phyloP scores from a whole-genome alignment of 169 alveolate species.

The Perkinsus marinus region DNA sequence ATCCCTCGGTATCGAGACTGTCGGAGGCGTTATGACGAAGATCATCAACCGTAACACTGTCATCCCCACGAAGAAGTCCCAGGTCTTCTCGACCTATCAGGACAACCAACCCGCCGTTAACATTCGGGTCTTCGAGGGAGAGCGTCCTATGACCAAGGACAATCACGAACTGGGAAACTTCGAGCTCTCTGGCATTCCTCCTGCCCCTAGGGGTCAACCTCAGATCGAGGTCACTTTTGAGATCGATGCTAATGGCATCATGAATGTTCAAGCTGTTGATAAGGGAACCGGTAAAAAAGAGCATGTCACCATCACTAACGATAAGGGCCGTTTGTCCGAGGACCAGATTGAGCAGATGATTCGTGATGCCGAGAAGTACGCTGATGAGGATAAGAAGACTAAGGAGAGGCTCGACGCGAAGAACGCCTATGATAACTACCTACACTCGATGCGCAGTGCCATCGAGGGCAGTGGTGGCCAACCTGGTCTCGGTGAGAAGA shows the following conservation, averaged over 20 bases:
- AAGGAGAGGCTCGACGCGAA: conserved; percentile 78
- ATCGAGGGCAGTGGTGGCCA: conserved; percentile 72
- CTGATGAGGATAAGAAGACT: conserved; percentile 76
- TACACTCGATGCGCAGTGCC: conserved; percentile 72
- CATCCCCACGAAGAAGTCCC: conserved; percentile 92
- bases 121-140: conserved; percentile 91
- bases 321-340: conserved; percentile 79
- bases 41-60: conserved; percentile 84
- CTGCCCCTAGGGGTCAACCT: conserved; percentile 91
- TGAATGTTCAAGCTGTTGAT: conserved; percentile 85
- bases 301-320: conserved; percentile 83
- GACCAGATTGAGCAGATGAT: conserved; percentile 83
- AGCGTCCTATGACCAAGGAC: conserved; percentile 90
- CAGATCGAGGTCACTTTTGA: conserved; percentile 88
- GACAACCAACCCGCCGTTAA: conserved; percentile 85
- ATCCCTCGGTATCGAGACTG: no score
- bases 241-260: conserved; percentile 88
- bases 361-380: no score
- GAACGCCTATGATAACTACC: conserved; percentile 74
- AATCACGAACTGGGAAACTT: conserved; percentile 86
- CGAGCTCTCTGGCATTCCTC: conserved; percentile 86
- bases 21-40: conserved; percentile 90
- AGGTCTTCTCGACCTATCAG: no score
- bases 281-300: conserved; percentile 84
- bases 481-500: conserved; percentile 60